These are phyloP conservation scores for Rugonectria rugulosa DNA, from an alignment of 2,329 filamentous ascomycete species.

Conservation along the genomic window DNA sequence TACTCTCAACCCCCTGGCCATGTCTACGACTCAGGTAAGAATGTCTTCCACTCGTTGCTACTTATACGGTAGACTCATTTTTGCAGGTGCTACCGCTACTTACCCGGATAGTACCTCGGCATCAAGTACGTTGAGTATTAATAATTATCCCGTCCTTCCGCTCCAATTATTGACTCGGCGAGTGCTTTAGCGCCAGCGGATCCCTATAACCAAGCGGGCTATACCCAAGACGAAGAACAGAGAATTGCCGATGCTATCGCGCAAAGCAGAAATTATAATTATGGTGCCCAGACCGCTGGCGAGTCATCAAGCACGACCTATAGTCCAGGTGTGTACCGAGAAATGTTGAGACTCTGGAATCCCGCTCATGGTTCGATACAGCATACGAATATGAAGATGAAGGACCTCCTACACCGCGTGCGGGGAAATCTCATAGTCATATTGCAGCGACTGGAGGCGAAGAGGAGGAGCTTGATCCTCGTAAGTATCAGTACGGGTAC, in stretches of 20 bases:
- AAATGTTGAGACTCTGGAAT: not conserved
- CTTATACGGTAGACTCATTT: not conserved
- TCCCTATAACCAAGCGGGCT: not conserved
- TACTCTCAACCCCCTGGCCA: not conserved
- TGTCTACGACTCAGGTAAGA: conserved; percentile 2
- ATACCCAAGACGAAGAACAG: conserved; percentile 23
- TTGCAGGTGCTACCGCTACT: not conserved
- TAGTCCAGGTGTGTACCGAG: conserved; percentile 28
- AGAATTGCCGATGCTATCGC: conserved; percentile 29
- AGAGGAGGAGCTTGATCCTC: conserved; percentile 44
- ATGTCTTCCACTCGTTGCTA: not conserved
- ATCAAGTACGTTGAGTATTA: conserved; percentile 6
- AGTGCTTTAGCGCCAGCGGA: not conserved
- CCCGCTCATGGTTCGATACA: not conserved
- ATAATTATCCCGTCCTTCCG: too few relatives aligned
- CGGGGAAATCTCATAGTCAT: conserved; percentile 10
- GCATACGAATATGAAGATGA: conserved; percentile 39
- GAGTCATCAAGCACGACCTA: conserved; percentile 31
- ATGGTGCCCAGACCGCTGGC: conserved; percentile 2
- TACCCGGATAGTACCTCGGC: not conserved
- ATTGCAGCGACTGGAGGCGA: conserved; percentile 29
- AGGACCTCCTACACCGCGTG: conserved; percentile 30
- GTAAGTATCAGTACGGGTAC: conserved; percentile 36
- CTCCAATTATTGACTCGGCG: not conserved
- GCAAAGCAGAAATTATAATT: conserved; percentile 28